Percentiles rank a stretch among this genome's conserved stretches.
These are phyloP conservation scores for Isoetes taiwanensis DNA, from an alignment of 75 land plant genomes.

Conservation along the genomic window DNA sequence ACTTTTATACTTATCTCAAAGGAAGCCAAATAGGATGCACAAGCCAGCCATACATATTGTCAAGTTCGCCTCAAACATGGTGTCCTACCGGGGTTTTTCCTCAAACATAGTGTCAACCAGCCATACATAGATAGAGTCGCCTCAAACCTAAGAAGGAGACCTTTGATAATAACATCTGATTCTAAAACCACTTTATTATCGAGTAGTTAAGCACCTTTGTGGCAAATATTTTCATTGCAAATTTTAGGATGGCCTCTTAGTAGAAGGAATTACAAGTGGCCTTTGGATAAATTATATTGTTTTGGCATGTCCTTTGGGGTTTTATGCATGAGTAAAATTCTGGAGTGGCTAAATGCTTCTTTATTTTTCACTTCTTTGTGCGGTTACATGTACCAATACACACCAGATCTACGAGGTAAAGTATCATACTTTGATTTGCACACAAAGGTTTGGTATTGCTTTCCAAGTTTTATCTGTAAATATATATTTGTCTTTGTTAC, in stretches of 20 bases:
- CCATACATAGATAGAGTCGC: too few relatives aligned
- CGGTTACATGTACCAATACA: slow-evolving; percentile 49
- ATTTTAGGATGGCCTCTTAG: slow-evolving; percentile 39
- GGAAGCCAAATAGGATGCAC: neutral
- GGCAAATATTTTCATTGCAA: neutral
- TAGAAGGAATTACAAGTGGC: slow-evolving; percentile 69
- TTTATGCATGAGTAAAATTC: slow-evolving; percentile 13
- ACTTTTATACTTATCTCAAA: neutral
- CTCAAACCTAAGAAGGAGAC: too few relatives aligned
- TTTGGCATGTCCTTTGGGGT: slow-evolving; percentile 38
- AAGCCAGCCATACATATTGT: too few relatives aligned
- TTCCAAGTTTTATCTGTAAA: too few relatives aligned
- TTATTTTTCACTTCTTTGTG: slow-evolving; percentile 39
- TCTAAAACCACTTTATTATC: too few relatives aligned
- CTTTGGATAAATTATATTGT: slow-evolving; percentile 45
- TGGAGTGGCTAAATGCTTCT: slow-evolving; percentile 21
- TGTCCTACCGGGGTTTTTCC: too few relatives aligned
- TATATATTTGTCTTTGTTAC: too few relatives aligned
- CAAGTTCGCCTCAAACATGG: too few relatives aligned
- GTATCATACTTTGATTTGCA: neutral
- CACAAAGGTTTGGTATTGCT: too few relatives aligned
- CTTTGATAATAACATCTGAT: too few relatives aligned
- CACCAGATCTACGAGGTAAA: slow-evolving; percentile 30
- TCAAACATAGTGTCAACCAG: too few relatives aligned
- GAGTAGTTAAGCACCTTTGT: neutral